Base-by-base conservation (phyloP, 345 rosid genomes). In the Abelmoschus esculentus region DNA sequence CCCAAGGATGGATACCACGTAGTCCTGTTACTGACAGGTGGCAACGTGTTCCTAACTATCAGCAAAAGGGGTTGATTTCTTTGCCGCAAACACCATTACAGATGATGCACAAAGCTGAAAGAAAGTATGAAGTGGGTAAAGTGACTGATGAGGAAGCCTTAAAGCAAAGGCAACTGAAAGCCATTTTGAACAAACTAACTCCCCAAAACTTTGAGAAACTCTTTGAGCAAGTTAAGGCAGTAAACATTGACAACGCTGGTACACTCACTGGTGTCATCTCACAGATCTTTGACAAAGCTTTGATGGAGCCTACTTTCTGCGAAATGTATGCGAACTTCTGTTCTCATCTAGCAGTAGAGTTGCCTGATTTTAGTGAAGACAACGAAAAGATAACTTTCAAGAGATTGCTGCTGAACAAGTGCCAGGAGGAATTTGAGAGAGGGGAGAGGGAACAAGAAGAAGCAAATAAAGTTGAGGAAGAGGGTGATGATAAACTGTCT, bases 361-460 rank as follows among this genome's bases (percentile, higher is more conserved):
- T 95, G 67, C 97, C 96, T 60, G 96, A 85, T 75, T 85, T 96
- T 40, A 79, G 66, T 78, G 91, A 89, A 70, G 79, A 86, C 65
- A 80, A 90, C 66, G 83, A 89, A 78, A 96, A 80, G 78, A 86
- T 89, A 34, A 92, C 91, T 74, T 96, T 96, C 77, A 92, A 79
- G 82, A 87, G 98, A 75, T 65, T 90, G 77, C 96, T 96, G 61
- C 79, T 96, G 72, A 90, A 90, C 66, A 90, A 96, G 84, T 96
- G 99, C 70, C 98, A 95, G 83, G 97, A 87, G 78, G 99, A 92
- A 75, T 95, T 95, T 81, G 99, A 95, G 79, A 86, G 93, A 72
- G 98, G 96, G 53, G 93, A 86, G 77, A 83, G 85, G 69, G 98
- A 96, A 72, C 93, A 92, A 77, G 93, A 93, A 83, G 96, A 93